Conservation (phyloP, 2,329 filamentous ascomycete species). For the Parastagonospora nodorum region DNA sequence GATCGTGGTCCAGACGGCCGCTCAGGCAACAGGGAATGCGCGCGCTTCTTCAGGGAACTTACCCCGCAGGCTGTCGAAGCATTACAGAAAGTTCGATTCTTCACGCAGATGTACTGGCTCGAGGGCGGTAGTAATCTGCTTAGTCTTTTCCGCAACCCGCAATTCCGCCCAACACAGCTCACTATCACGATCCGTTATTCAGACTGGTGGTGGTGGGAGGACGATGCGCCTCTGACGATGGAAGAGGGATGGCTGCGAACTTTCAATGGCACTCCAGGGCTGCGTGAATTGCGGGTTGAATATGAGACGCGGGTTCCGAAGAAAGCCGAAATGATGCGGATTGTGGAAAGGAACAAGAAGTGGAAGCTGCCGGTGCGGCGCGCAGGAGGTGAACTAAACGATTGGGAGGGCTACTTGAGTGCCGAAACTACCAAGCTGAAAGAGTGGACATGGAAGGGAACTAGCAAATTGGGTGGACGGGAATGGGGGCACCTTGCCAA, state of each 20-base stretch:
- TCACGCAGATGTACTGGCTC: constrained; percentile 17
- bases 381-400: background rate
- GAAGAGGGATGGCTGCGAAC: constrained; percentile 2
- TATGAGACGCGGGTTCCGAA: constrained; percentile 16
- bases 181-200: constrained; percentile 57
- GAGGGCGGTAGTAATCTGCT: background rate
- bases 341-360: constrained; percentile 13
- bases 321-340: constrained; percentile 16
- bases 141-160: background rate
- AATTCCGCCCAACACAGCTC: constrained; percentile 25
- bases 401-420: constrained; percentile 11
- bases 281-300: constrained; percentile 13
- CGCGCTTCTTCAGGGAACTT: constrained; percentile 5
- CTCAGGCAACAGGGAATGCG: constrained; percentile 1
- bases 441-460: constrained; percentile 16
- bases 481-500: constrained; percentile 9
- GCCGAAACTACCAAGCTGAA: constrained; percentile 7
- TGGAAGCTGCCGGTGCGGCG: constrained; percentile 8
- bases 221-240: constrained; percentile 78
- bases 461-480: constrained; percentile 10
- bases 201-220: constrained; percentile 77
- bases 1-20: constrained; percentile 10
- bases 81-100: constrained; percentile 13
- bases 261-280: constrained; percentile 4
- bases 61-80: background rate